A percentile compares a stretch with the other conserved stretches of the same genome.
These are phyloP conservation scores for Rhodotorula diobovata DNA, from an alignment of 768 basidiomycete genomes.

Conservation along the genomic window DNA sequence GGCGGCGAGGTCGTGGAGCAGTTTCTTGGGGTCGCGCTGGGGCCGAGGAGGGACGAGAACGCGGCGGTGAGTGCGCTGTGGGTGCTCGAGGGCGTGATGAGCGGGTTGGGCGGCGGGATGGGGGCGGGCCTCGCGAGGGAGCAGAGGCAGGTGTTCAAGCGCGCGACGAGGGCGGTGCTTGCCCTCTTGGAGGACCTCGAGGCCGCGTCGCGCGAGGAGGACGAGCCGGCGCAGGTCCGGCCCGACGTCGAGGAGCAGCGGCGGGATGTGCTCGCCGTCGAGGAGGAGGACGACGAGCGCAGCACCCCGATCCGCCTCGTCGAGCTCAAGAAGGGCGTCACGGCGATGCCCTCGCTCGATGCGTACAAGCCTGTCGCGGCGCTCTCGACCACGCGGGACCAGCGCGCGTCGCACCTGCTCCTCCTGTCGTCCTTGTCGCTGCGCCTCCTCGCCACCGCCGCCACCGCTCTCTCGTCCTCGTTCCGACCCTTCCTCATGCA, in stretches of 20 bases:
- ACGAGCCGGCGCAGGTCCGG: not conserved
- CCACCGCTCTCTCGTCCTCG: constrained; percentile 66
- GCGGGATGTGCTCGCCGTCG: not conserved
- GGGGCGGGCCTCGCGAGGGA: not conserved
- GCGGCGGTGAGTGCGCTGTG: constrained; percentile 70
- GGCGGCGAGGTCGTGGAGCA: constrained; percentile 70
- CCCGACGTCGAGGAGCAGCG: not conserved
- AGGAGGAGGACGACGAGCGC: not conserved
- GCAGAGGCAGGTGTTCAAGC: constrained; percentile 17
- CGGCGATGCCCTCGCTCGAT: constrained; percentile 1
- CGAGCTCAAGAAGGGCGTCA: constrained; percentile 21
- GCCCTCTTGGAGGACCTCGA: constrained; percentile 64
- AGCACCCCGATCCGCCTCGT: constrained; percentile 22
- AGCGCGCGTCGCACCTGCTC: constrained; percentile 53
- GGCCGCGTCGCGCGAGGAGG: constrained; percentile 53
- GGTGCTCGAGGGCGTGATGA: constrained; percentile 71
- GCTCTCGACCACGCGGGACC: not conserved
- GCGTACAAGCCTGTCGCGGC: constrained; percentile 18
- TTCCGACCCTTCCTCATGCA: constrained; percentile 72
- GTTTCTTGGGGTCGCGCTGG: constrained; percentile 64
- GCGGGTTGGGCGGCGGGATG: constrained; percentile 57
- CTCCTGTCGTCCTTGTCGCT: constrained; percentile 69
- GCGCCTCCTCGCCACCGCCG: constrained; percentile 65
- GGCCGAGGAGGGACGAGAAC: constrained; percentile 53
- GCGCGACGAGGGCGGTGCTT: constrained; percentile 21